Conservation (phyloP, 2,329 filamentous ascomycete genomes). For the Aspergillus carbonarius region DNA sequence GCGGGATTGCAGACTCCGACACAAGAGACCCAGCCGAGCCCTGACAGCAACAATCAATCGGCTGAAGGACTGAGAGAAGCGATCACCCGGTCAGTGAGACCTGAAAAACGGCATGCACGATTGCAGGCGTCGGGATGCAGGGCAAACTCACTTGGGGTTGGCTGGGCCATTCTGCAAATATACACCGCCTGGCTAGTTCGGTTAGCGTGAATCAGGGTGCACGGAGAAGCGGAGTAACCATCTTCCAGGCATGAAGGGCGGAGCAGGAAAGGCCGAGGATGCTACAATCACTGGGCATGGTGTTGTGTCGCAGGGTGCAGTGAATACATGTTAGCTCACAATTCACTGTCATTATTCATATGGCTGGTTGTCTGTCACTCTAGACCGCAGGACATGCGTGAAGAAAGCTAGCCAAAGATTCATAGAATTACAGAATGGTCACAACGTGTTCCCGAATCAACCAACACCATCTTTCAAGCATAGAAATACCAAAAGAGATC, state of each 20-base stretch:
- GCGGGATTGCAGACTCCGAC: constrained; percentile 12
- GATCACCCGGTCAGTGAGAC: constrained; percentile 6
- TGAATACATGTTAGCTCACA: not conserved
- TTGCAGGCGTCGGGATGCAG: constrained; percentile 1
- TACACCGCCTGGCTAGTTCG: constrained; percentile 26
- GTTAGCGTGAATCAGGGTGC: constrained; percentile 7
- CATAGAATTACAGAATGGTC: constrained; percentile 12
- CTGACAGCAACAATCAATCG: constrained; percentile 7
- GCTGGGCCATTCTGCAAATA: constrained; percentile 27
- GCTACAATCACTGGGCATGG: too few relatives aligned
- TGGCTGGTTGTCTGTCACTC: not conserved
- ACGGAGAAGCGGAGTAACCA: not conserved
- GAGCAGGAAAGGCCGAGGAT: not conserved
- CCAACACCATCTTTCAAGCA: constrained; percentile 9
- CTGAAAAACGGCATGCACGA: constrained; percentile 1
- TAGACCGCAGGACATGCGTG: not conserved
- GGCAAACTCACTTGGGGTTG: constrained; percentile 22
- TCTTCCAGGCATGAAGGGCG: not conserved
- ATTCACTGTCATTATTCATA: constrained; percentile 1
- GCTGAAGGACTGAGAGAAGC: constrained; percentile 10
- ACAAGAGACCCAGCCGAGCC: constrained; percentile 3
- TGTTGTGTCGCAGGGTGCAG: too few relatives aligned
- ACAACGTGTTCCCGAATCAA: constrained; percentile 8
- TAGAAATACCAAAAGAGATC: constrained; percentile 11
- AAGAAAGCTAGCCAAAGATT: constrained; percentile 8